Percentiles rank a stretch among this genome's conserved stretches.
Conservation (phyloP, 2,329 filamentous ascomycete genomes). For the Fusarium phyllophilum region DNA sequence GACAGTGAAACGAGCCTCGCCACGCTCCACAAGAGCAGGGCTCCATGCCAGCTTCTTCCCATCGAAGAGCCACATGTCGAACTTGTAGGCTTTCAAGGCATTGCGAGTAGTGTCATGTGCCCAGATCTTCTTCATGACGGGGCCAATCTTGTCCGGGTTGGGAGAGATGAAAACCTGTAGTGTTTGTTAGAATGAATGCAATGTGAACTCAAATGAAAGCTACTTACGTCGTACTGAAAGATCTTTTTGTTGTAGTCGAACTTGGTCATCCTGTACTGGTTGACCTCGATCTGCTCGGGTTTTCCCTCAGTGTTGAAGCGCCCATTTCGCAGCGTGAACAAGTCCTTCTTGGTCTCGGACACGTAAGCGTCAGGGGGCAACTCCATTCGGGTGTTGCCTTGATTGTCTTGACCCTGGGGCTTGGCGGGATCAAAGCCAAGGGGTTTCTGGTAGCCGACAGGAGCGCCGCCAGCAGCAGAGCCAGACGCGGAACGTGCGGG, state of each 20-base stretch:
- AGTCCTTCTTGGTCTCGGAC: constrained; percentile 47
- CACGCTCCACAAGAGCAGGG: constrained; percentile 53
- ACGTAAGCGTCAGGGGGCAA: constrained; percentile 67
- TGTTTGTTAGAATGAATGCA: constrained; percentile 13
- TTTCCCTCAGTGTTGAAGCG: constrained; percentile 68
- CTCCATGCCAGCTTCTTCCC: constrained; percentile 87
- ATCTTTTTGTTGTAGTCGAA: constrained; percentile 70
- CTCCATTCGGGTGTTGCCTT: constrained; percentile 62
- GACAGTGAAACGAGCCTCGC: constrained; percentile 67
- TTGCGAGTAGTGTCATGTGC: constrained; percentile 68
- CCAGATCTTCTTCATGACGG: constrained; percentile 82
- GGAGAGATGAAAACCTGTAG: constrained; percentile 72
- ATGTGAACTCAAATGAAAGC: neutral
- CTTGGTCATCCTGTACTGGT: constrained; percentile 76
- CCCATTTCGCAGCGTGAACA: constrained; percentile 49
- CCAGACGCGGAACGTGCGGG: constrained; percentile 31
- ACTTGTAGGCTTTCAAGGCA: constrained; percentile 59
- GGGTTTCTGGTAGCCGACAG: constrained; percentile 38
- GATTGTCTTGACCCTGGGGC: constrained; percentile 44
- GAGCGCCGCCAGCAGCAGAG: constrained; percentile 25
- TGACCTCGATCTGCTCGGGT: constrained; percentile 68
- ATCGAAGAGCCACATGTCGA: constrained; percentile 75
- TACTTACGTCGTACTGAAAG: constrained; percentile 85
- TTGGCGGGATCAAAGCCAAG: constrained; percentile 59
- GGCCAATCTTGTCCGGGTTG: constrained; percentile 68